A percentile compares a stretch with the other conserved stretches of the same genome.
phyloP scores from a whole-genome alignment of 306 rosid species.

The Quercus aquifolioides region DNA sequence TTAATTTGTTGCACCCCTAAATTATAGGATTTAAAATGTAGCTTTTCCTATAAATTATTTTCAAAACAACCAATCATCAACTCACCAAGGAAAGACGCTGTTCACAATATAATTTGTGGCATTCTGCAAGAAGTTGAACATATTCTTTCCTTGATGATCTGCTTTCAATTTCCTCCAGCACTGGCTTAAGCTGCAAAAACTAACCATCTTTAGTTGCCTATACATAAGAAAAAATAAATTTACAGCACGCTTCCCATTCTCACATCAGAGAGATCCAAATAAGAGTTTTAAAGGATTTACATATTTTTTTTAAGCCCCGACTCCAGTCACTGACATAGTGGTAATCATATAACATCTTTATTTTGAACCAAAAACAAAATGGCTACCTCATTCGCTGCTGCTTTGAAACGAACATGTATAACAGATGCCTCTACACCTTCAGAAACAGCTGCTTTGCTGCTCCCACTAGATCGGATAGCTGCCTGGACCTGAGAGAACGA shows the following conservation, averaged over 20 bases:
- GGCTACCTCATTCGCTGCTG: slow-evolving; percentile 91
- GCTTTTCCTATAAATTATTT: background rate
- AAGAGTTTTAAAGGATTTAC: slow-evolving; percentile 15
- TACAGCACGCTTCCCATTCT: background rate
- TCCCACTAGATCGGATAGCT: slow-evolving; percentile 76
- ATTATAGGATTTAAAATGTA: too few relatives aligned
- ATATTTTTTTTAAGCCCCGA: background rate
- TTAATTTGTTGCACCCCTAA: too few relatives aligned
- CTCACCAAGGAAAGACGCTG: slow-evolving; percentile 96
- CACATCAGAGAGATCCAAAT: slow-evolving; percentile 2
- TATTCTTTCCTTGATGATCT: slow-evolving; percentile 95
- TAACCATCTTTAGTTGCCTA: slow-evolving; percentile 26
- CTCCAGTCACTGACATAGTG: background rate
- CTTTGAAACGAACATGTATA: slow-evolving; percentile 96
- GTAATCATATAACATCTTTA: slow-evolving; percentile 7
- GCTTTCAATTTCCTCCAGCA: slow-evolving; percentile 89
- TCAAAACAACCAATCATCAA: slow-evolving; percentile 36
- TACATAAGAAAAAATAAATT: background rate
- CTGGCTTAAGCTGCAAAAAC: slow-evolving; percentile 79
- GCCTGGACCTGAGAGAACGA: slow-evolving; percentile 74
- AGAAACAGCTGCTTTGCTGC: slow-evolving; percentile 68
- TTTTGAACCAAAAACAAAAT: slow-evolving; percentile 3
- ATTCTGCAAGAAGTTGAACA: slow-evolving; percentile 81
- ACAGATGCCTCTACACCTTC: slow-evolving; percentile 99
- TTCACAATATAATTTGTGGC: slow-evolving; percentile 92